phyloP scores from a whole-genome alignment of 495 filamentous ascomycete species.

The Talaromyces trachyspermus region DNA sequence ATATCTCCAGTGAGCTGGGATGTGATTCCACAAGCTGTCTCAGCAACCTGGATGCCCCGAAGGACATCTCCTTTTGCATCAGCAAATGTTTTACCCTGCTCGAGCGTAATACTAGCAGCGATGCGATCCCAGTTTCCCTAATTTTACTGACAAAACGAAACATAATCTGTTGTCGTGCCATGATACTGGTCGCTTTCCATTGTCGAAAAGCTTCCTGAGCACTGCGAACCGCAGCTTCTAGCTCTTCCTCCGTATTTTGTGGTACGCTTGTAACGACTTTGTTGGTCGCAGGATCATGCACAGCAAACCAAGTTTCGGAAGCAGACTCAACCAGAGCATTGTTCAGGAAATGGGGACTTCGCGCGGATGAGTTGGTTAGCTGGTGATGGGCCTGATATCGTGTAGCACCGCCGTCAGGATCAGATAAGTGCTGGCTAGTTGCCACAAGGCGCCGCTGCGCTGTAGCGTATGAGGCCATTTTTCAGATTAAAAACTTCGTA shows the following conservation, averaged over 20 bases:
- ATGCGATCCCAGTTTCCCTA: conserved; percentile 76
- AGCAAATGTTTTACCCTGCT: conserved; percentile 86
- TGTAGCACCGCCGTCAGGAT: conserved; percentile 32
- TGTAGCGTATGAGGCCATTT: neutral
- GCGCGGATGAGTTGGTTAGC: conserved; percentile 59
- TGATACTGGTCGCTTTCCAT: conserved; percentile 67
- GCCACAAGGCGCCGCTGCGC: conserved; percentile 42
- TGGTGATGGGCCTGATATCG: conserved; percentile 78
- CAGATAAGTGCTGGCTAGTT: conserved; percentile 48
- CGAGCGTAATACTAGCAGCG: conserved; percentile 79
- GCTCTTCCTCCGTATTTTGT: conserved; percentile 70
- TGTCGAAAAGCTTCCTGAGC: conserved; percentile 69
- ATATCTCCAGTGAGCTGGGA: conserved; percentile 79
- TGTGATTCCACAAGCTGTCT: conserved; percentile 76
- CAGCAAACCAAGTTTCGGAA: conserved; percentile 79
- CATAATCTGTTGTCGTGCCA: conserved; percentile 78
- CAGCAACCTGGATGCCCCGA: conserved; percentile 77
- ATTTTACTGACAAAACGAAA: conserved; percentile 76
- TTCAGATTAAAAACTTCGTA: neutral
- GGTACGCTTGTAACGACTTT: conserved; percentile 88
- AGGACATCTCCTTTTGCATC: conserved; percentile 83
- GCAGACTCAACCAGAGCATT: conserved; percentile 77
- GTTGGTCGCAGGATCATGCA: conserved; percentile 93
- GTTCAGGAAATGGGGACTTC: conserved; percentile 87
- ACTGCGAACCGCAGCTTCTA: conserved; percentile 66